Evolutionary conservation across 371 early-diverging fungal genomes (phyloP).

Genomic region (Mortierella sp.): DNA sequence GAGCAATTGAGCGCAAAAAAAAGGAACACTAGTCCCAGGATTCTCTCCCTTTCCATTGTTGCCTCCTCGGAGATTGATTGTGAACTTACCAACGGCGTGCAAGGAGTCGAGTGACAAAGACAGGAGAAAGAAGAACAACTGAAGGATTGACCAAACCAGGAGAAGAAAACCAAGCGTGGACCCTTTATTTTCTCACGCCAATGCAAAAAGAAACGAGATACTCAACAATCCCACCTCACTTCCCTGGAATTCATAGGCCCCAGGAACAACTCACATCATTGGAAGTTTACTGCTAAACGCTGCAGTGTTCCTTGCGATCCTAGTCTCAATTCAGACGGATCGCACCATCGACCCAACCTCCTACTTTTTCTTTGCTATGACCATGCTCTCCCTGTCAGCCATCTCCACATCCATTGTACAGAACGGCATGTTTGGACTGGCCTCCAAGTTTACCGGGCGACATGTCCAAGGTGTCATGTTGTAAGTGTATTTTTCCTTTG

Average conservation of each 20-base stretch:
- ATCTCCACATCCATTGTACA: constrained; percentile 76
- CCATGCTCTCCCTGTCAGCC: constrained; percentile 72
- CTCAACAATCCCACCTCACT: not conserved
- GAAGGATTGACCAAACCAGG: not conserved
- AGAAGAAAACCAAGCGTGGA: not conserved
- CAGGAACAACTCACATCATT: constrained; percentile 56
- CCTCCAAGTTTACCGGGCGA: constrained; percentile 76
- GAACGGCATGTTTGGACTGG: constrained; percentile 81
- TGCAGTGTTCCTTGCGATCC: constrained; percentile 58
- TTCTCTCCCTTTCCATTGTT: constrained; percentile 1
- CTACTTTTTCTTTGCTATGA: constrained; percentile 75
- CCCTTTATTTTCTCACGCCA: not conserved
- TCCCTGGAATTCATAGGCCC: constrained; percentile 28
- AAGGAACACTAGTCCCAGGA: not conserved
- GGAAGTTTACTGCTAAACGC: constrained; percentile 63
- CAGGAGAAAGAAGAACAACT: not conserved
- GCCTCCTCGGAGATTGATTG: constrained; percentile 16
- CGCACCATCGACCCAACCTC: constrained; percentile 50
- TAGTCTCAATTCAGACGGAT: constrained; percentile 58
- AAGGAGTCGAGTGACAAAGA: not conserved
- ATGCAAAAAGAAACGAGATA: not conserved
- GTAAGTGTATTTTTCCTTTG: constrained; percentile 50
- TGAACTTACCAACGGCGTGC: not conserved
- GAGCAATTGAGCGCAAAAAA: not conserved
- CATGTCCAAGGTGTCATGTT: constrained; percentile 84